Percentiles rank a stretch among this genome's conserved stretches.
Conservation (phyloP, 2,329 filamentous ascomycete species). For the Tolypocladium tundrense region DNA sequence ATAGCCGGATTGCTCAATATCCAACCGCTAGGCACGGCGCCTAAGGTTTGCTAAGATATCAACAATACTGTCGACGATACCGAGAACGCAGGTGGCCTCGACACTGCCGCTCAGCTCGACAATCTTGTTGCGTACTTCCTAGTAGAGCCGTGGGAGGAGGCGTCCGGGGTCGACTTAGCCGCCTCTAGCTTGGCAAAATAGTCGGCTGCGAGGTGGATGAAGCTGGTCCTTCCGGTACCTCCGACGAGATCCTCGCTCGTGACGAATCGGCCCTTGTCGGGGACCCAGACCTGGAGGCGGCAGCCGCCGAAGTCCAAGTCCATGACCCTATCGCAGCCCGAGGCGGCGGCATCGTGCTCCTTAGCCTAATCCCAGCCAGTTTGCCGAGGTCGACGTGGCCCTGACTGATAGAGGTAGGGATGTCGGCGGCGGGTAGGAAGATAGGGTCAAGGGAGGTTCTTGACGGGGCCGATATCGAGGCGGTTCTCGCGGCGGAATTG, state of each 20-base stretch:
- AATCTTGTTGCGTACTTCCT: constrained; percentile 71
- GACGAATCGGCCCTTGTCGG: constrained; percentile 65
- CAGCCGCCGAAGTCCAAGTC: constrained; percentile 86
- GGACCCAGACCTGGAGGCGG: constrained; percentile 94
- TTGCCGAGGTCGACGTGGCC: constrained; percentile 85
- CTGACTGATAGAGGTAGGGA: constrained; percentile 94
- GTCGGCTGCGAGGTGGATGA: constrained; percentile 69
- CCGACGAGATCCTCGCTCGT: constrained; percentile 72
- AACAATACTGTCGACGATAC: constrained; percentile 93
- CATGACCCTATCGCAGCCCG: constrained; percentile 74
- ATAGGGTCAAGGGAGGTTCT: constrained; percentile 94
- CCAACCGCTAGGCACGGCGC: background rate
- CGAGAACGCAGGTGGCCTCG: constrained; percentile 89
- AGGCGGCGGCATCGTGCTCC: constrained; percentile 64
- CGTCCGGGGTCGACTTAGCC: constrained; percentile 27
- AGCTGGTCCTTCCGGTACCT: constrained; percentile 91
- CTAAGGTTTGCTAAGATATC: constrained; percentile 57
- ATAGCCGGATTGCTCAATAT: too few species aligned
- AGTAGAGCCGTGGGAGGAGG: constrained; percentile 22
- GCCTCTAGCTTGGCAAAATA: constrained; percentile 76
- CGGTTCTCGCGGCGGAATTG: constrained; percentile 93
- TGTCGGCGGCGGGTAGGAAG: constrained; percentile 94
- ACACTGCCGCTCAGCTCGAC: constrained; percentile 94
- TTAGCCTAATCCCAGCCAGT: constrained; percentile 88
- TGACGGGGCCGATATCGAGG: constrained; percentile 94